Conservation (phyloP, 75 land plant species). For the Gnetum montanum region DNA sequence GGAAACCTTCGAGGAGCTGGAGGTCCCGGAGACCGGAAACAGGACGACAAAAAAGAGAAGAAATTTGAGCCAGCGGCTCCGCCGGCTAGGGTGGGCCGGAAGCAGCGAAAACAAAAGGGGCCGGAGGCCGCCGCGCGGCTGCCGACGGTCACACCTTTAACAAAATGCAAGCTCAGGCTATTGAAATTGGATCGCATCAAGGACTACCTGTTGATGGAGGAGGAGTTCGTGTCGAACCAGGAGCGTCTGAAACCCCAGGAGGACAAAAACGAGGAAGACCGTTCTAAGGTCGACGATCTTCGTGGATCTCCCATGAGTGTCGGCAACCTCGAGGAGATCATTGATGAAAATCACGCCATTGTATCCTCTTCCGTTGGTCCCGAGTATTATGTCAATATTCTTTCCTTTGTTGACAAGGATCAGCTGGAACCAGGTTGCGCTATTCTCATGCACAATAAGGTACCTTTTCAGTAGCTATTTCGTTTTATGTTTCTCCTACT, state of each 20-base stretch:
- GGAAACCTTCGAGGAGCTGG: constrained; percentile 39
- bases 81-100: constrained; percentile 74
- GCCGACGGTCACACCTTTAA: constrained; percentile 66
- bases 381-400: constrained; percentile 75
- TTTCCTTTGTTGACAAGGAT: constrained; percentile 88
- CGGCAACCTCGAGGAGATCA: constrained; percentile 78
- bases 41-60: constrained; percentile 69
- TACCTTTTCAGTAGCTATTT: constrained; percentile 1
- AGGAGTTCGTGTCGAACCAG: constrained; percentile 79
- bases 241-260: constrained; percentile 88
- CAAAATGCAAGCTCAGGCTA: constrained; percentile 80
- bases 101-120: constrained; percentile 89
- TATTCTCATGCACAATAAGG: constrained; percentile 92
- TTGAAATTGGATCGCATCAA: constrained; percentile 85
- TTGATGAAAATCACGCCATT: constrained; percentile 88
- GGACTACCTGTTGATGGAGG: constrained; percentile 83
- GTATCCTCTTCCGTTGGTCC: constrained; percentile 86
- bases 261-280: constrained; percentile 83
- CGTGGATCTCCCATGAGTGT: constrained; percentile 91
- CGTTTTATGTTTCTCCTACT: too few relatives aligned
- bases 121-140: constrained; percentile 82
- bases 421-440: constrained; percentile 91
- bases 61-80: constrained; percentile 85
- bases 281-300: constrained; percentile 83
- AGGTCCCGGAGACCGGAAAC: constrained; percentile 55